Percentiles rank a stretch among this genome's conserved stretches.
Conservation (phyloP, 1,139 yeast species). For the Taphrina betulina region DNA sequence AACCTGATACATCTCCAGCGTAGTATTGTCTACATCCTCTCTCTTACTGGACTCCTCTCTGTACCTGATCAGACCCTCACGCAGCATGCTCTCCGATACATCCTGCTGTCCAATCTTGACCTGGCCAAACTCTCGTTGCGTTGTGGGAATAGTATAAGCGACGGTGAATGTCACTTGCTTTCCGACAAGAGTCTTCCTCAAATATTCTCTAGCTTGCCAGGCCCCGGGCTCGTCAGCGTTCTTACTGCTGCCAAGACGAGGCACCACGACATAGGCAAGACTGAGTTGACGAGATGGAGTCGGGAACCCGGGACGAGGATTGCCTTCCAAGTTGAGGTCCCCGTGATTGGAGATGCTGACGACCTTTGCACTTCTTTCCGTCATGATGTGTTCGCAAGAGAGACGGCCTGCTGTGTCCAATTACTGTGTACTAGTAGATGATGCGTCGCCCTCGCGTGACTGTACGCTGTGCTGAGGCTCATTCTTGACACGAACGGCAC, state of each 20-base stretch:
- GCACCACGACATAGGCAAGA: slow-evolving; percentile 33
- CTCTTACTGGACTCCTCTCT: slow-evolving; percentile 1
- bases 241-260: slow-evolving; percentile 30
- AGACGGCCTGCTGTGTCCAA: not conserved
- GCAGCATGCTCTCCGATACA: slow-evolving; percentile 1
- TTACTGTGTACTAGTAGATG: too few relatives aligned
- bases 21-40: slow-evolving; percentile 3
- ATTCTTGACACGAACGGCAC: too few relatives aligned
- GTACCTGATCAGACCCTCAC: slow-evolving; percentile 9
- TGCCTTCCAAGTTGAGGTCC: slow-evolving; percentile 19
- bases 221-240: slow-evolving; percentile 21
- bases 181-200: slow-evolving; percentile 67
- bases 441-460: too few relatives aligned
- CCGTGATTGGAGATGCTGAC: slow-evolving; percentile 15
- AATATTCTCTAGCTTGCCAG: slow-evolving; percentile 65
- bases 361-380: slow-evolving; percentile 23
- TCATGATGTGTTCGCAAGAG: not conserved
- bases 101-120: slow-evolving; percentile 10
- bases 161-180: slow-evolving; percentile 51
- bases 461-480: too few relatives aligned
- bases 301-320: slow-evolving; percentile 19
- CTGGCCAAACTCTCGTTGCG: slow-evolving; percentile 13
- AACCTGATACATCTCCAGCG: slow-evolving; percentile 1
- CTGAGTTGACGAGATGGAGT: slow-evolving; percentile 16
- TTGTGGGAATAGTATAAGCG: slow-evolving; percentile 5